Conservation (phyloP, 2,329 filamentous ascomycete genomes). For the Teratosphaeria gauchensis region DNA sequence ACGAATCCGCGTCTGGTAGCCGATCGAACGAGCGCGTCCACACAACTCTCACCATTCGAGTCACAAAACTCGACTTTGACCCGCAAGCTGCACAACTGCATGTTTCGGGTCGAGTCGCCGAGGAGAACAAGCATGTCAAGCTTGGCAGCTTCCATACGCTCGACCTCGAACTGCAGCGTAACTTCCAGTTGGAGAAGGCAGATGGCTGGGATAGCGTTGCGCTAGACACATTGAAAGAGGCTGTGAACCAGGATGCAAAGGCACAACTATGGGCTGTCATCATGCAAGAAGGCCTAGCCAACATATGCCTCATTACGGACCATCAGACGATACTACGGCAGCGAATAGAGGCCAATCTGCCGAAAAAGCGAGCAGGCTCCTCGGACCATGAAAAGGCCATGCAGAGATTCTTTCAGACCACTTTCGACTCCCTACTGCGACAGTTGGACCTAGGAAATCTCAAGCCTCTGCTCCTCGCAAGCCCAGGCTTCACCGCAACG, state of each 20-base stretch:
- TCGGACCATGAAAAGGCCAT: conserved; percentile 52
- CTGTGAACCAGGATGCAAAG: conserved; percentile 66
- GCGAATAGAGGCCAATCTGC: conserved; percentile 55
- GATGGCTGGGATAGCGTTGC: conserved; percentile 86
- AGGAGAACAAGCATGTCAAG: conserved; percentile 58
- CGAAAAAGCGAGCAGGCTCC: conserved; percentile 55
- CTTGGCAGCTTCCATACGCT: conserved; percentile 61
- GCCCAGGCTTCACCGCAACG: conserved; percentile 75
- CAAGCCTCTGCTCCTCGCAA: conserved; percentile 72
- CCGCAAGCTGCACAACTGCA: conserved; percentile 58
- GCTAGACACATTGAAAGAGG: conserved; percentile 65
- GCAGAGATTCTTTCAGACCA: conserved; percentile 65
- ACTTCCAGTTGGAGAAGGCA: conserved; percentile 80
- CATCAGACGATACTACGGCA: conserved; percentile 69
- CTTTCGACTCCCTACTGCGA: conserved; percentile 63
- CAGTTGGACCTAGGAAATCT: conserved; percentile 64
- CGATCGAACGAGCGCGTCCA: conserved; percentile 53
- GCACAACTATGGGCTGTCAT: conserved; percentile 83
- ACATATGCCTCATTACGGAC: conserved; percentile 74
- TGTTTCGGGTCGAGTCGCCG: conserved; percentile 55
- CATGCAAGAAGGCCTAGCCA: conserved; percentile 80
- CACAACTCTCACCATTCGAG: conserved; percentile 54
- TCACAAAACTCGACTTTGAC: conserved; percentile 61
- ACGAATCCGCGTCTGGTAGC: conserved; percentile 50
- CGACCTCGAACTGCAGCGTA: conserved; percentile 77